Percentiles rank a stretch among this genome's conserved stretches.
phyloP scores from a whole-genome alignment of 2,329 filamentous ascomycete genomes.

The Fusarium domesticum region DNA sequence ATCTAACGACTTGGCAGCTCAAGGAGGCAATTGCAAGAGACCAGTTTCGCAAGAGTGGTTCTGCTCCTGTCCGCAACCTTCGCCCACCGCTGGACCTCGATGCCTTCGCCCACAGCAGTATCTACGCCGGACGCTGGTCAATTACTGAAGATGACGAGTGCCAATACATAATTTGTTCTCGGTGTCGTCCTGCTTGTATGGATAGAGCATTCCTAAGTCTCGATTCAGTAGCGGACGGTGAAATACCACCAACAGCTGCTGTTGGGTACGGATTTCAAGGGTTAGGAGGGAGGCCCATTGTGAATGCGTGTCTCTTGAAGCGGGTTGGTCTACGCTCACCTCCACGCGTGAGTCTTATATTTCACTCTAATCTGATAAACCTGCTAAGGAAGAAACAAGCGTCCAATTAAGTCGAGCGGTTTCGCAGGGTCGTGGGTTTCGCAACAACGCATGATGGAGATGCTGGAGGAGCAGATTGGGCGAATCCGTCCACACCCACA shows the following conservation, averaged over 20 bases:
- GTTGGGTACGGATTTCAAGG: conserved; percentile 53
- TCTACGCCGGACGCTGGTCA: conserved; percentile 39
- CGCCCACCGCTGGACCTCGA: conserved; percentile 17
- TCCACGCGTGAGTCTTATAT: conserved; percentile 33
- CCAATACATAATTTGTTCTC: conserved; percentile 48
- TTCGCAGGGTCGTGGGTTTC: conserved; percentile 12
- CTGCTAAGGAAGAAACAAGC: neutral
- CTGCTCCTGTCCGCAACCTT: conserved; percentile 19
- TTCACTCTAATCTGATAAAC: neutral
- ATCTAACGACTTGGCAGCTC: conserved; percentile 29
- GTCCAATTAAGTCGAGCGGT: neutral
- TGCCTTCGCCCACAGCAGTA: conserved; percentile 11
- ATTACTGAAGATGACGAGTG: conserved; percentile 43
- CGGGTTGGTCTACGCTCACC: conserved; percentile 41
- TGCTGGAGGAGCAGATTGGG: conserved; percentile 30
- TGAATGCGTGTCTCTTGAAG: conserved; percentile 38
- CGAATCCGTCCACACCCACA: conserved; percentile 6
- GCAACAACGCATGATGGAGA: conserved; percentile 23
- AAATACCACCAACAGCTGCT: conserved; percentile 48
- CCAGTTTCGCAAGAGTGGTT: conserved; percentile 22
- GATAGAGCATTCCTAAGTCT: conserved; percentile 50
- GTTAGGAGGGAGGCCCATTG: conserved; percentile 42
- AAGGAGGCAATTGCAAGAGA: conserved; percentile 32
- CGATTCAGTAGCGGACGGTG: conserved; percentile 47
- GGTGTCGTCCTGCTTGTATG: conserved; percentile 44